Evolutionary conservation across 2,329 filamentous ascomycete genomes (phyloP).

Genomic region (Botryotinia convoluta): DNA sequence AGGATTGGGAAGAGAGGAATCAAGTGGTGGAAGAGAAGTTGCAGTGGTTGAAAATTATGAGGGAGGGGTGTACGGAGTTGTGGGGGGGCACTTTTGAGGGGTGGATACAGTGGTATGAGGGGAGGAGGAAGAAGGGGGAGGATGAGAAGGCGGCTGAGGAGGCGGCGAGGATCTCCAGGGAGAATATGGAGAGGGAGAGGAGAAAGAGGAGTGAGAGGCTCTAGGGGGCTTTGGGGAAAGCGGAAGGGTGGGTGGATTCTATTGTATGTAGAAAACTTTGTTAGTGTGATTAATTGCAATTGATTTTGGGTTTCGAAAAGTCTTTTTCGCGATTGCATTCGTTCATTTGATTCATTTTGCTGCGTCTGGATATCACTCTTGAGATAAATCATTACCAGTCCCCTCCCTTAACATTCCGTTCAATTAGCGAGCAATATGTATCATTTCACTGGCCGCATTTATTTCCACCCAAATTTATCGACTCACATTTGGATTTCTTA

Average conservation of each 20-base stretch:
- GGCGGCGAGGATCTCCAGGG: too few relatives aligned
- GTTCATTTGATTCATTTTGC: background rate
- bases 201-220: background rate
- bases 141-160: background rate
- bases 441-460: background rate
- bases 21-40: background rate
- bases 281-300: background rate
- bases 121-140: background rate
- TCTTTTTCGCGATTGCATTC: background rate
- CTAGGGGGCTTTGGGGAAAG: background rate
- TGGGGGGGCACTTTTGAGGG: background rate
- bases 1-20: background rate
- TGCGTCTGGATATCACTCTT: background rate
- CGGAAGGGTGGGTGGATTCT: too few relatives aligned
- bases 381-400: background rate
- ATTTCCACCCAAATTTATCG: too few relatives aligned
- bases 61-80: background rate
- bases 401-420: background rate
- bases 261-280: background rate
- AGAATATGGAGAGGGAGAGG: background rate
- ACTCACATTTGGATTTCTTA: too few relatives aligned
- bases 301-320: background rate
- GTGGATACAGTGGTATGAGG: background rate
- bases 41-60: background rate
- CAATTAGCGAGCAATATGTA: background rate